phyloP scores from a whole-genome alignment of 2,329 filamentous ascomycete genomes.

The Neonectria ditissima region DNA sequence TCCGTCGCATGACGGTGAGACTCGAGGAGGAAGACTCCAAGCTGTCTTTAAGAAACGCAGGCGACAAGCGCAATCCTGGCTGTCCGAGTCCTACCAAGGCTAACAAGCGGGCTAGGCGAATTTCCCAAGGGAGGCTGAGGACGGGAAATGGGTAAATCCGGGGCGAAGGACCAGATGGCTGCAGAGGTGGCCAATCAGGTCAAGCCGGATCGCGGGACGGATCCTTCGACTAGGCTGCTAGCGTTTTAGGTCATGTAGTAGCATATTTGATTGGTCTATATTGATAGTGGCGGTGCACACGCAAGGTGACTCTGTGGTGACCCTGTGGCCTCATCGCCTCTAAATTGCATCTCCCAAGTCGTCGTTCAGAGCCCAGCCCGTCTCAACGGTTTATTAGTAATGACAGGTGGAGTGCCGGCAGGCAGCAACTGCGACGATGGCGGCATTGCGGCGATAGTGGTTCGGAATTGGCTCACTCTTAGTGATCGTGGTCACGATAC shows the following conservation, averaged over 20 bases:
- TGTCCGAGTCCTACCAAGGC: constrained; percentile 16
- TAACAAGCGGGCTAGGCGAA: not conserved
- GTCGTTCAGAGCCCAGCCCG: not conserved
- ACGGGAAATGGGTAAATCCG: constrained; percentile 6
- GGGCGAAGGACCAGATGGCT: not conserved
- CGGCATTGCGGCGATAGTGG: not conserved
- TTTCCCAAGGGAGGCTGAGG: not conserved
- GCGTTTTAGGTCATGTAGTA: constrained; percentile 17
- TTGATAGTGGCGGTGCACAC: constrained; percentile 30
- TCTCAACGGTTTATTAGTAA: not conserved
- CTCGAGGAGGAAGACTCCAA: constrained; percentile 6
- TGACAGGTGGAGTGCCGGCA: not conserved
- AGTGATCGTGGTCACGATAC: not conserved
- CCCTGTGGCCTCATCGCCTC: constrained; percentile 1
- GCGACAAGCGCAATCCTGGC: constrained; percentile 14
- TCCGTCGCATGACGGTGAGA: constrained; percentile 5
- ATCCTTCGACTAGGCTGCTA: constrained; percentile 8
- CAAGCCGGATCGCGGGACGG: constrained; percentile 16
- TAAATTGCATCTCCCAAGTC: not conserved
- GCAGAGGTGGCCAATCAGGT: constrained; percentile 8
- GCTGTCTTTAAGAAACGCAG: constrained; percentile 24
- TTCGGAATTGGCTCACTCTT: not conserved
- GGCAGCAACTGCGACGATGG: not conserved
- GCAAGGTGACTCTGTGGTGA: constrained; percentile 4
- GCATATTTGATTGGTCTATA: constrained; percentile 30